These are phyloP conservation scores for Melanogaster broomeanus DNA, from an alignment of 768 basidiomycete genomes.

Conservation along the genomic window DNA sequence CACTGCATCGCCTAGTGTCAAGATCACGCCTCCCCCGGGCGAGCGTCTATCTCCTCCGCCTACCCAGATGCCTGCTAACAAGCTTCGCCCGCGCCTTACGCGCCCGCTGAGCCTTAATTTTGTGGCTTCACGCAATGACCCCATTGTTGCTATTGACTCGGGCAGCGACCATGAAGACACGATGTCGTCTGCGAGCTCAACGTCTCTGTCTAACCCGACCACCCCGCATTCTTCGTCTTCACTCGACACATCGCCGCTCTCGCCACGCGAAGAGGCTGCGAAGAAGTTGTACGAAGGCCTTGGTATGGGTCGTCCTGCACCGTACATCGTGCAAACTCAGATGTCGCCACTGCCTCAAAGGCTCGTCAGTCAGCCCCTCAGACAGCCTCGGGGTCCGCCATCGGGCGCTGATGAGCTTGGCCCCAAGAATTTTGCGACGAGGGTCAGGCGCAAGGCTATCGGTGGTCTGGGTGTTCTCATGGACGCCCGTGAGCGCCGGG, in stretches of 20 bases:
- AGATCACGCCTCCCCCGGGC: slow-evolving; percentile 69
- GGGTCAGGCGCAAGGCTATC: slow-evolving; percentile 83
- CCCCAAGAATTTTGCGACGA: slow-evolving; percentile 85
- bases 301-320: slow-evolving; percentile 73
- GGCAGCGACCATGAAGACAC: slow-evolving; percentile 56
- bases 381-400: slow-evolving; percentile 88
- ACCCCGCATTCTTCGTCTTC: slow-evolving; percentile 75
- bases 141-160: slow-evolving; percentile 58
- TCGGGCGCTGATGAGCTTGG: slow-evolving; percentile 85
- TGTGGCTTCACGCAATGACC: slow-evolving; percentile 44
- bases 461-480: slow-evolving; percentile 78
- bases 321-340: slow-evolving; percentile 28
- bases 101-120: slow-evolving; percentile 66
- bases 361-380: slow-evolving; percentile 69
- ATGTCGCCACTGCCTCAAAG: slow-evolving; percentile 44
- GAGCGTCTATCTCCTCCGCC: slow-evolving; percentile 60
- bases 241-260: slow-evolving; percentile 53
- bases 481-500: slow-evolving; percentile 79
- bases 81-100: slow-evolving; percentile 67
- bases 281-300: slow-evolving; percentile 90
- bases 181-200: slow-evolving; percentile 60
- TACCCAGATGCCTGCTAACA: slow-evolving; percentile 31
- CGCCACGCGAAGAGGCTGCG: slow-evolving; percentile 82
- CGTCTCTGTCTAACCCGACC: slow-evolving; percentile 68
- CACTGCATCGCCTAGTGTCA: slow-evolving; percentile 58